phyloP scores from a whole-genome alignment of 169 alveolate species.

The Eimeria mitis region DNA sequence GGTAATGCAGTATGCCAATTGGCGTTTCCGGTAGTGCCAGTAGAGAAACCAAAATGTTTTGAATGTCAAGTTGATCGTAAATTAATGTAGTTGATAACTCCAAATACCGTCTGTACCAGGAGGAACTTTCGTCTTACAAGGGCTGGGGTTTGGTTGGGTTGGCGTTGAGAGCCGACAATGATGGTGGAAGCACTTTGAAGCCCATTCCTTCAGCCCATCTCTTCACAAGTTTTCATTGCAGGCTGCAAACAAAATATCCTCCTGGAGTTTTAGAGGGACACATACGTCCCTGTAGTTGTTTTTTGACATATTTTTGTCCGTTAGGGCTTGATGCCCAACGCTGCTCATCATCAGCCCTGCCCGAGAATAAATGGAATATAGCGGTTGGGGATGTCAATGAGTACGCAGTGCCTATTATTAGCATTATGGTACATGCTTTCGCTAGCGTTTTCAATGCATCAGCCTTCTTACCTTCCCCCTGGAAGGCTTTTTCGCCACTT shows the following conservation, averaged over 20 bases:
- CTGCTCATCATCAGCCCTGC: background rate
- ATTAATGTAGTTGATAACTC: background rate
- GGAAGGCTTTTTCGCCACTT: background rate
- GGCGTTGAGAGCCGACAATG: background rate
- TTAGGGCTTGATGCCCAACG: background rate
- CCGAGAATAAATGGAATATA: background rate
- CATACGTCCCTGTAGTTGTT: background rate
- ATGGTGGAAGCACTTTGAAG: background rate
- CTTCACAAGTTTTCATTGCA: too few species aligned
- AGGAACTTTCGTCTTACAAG: background rate
- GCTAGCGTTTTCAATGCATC: background rate
- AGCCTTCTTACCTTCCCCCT: background rate
- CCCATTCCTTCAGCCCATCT: background rate
- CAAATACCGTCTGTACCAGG: background rate
- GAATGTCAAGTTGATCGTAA: background rate
- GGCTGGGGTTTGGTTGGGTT: background rate
- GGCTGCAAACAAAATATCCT: background rate
- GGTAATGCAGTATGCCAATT: background rate
- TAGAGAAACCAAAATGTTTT: background rate
- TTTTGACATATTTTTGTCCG: background rate
- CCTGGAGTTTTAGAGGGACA: background rate
- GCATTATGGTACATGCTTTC: background rate
- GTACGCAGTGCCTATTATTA: background rate
- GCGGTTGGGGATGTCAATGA: background rate
- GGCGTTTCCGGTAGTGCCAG: background rate